These are phyloP conservation scores for Skeletonema menzelii DNA, from an alignment of 108 stramenopile genomes.

Conservation along the genomic window DNA sequence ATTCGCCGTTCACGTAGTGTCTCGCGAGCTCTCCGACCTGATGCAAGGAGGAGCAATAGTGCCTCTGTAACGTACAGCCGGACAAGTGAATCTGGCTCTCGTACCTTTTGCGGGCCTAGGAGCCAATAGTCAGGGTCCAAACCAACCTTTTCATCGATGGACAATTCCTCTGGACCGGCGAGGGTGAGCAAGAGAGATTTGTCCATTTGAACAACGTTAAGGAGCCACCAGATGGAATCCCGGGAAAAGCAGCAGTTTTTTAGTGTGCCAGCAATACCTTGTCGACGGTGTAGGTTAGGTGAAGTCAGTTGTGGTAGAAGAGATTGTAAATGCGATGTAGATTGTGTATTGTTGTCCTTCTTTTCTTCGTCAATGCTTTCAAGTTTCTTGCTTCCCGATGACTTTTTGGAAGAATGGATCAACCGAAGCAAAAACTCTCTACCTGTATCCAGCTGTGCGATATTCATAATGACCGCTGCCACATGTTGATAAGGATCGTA, in stretches of 20 bases:
- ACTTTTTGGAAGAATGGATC: constrained; percentile 11
- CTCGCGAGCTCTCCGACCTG: constrained; percentile 71
- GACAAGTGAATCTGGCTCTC: constrained; percentile 69
- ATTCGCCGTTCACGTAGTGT: constrained; percentile 56
- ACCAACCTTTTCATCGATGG: constrained; percentile 81
- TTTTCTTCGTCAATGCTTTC: background rate
- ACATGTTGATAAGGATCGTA: constrained; percentile 90
- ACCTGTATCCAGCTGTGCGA: constrained; percentile 78
- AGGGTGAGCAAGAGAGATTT: constrained; percentile 68
- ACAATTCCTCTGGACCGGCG: constrained; percentile 86
- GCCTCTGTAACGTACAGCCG: constrained; percentile 72
- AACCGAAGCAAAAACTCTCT: constrained; percentile 69
- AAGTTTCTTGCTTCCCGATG: constrained; percentile 2
- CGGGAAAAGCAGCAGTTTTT: constrained; percentile 86
- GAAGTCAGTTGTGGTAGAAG: constrained; percentile 60
- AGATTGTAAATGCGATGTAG: constrained; percentile 55
- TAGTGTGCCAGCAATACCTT: constrained; percentile 80
- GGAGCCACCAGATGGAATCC: constrained; percentile 84
- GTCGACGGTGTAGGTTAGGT: constrained; percentile 72
- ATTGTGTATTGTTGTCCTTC: constrained; percentile 3
- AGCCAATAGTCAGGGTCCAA: constrained; percentile 90
- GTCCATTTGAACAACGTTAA: constrained; percentile 66
- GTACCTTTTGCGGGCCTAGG: constrained; percentile 72
- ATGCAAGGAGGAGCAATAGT: constrained; percentile 68
- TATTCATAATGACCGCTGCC: constrained; percentile 85